Conservation (phyloP, 1,139 yeast genomes). For the Protomyces inundatus region DNA sequence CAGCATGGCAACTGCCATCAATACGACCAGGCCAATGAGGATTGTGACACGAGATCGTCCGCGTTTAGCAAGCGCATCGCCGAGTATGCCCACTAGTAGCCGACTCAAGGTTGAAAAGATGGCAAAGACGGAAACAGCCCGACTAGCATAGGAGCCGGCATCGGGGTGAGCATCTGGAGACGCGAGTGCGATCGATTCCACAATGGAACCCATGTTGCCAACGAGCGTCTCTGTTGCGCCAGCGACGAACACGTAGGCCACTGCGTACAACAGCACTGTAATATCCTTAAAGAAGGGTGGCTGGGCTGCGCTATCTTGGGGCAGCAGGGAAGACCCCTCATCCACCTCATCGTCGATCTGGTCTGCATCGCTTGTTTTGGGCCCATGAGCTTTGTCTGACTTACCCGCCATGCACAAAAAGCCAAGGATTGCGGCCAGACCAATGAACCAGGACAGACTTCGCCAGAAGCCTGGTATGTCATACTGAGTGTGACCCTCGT, state of each 20-base stretch:
- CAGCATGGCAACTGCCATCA: conserved; percentile 3
- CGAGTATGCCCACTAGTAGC: neutral
- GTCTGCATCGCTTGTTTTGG: neutral
- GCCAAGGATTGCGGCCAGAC: conserved; percentile 7
- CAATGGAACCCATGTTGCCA: conserved; percentile 20
- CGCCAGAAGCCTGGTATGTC: conserved; percentile 22
- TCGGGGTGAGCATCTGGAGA: neutral
- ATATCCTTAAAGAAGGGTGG: conserved; percentile 15
- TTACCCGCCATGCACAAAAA: conserved; percentile 3
- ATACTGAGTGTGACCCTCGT: neutral
- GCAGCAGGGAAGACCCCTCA: neutral
- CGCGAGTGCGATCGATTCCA: neutral
- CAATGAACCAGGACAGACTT: neutral
- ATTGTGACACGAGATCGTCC: conserved; percentile 5
- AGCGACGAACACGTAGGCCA: conserved; percentile 14
- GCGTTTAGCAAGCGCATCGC: conserved; percentile 7
- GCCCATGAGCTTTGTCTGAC: neutral
- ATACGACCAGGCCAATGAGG: neutral
- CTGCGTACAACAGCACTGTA: conserved; percentile 8
- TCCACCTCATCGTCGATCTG: neutral
- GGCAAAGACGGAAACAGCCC: conserved; percentile 22
- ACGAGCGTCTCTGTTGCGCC: conserved; percentile 23
- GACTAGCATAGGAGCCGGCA: conserved; percentile 1
- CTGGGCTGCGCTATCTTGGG: neutral
- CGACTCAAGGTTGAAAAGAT: conserved; percentile 12